A percentile compares a stretch with the other conserved stretches of the same genome.
Conservation (phyloP, 768 basidiomycete genomes). For the Tricholoma bakamatsutake region DNA sequence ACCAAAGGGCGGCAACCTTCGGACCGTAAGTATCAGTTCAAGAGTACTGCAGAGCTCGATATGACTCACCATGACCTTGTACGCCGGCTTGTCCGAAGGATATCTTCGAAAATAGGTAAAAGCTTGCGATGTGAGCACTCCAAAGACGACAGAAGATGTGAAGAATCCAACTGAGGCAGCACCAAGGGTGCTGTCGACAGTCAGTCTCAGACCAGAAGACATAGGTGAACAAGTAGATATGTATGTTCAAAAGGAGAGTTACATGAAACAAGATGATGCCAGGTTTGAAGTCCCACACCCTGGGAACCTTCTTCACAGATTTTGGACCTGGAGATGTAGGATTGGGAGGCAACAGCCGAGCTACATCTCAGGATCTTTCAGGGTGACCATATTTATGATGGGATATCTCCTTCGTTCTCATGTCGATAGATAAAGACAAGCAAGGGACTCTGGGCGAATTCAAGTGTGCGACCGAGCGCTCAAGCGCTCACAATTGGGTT, state of each 20-base stretch:
- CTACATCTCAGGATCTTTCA: no score
- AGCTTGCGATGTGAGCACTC: conserved; percentile 32
- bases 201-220: not conserved
- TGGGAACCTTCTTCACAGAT: not conserved
- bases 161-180: conserved; percentile 35
- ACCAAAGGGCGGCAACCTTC: conserved; percentile 28
- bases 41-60: not conserved
- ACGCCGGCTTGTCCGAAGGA: conserved; percentile 27
- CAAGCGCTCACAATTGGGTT: no score
- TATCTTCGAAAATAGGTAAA: conserved; percentile 34
- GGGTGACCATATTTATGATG: no score
- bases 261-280: not conserved
- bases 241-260: not conserved
- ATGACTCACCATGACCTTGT: conserved; percentile 28
- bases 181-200: conserved; percentile 32
- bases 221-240: not conserved
- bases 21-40: not conserved
- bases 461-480: no score
- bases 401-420: no score
- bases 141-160: conserved; percentile 34
- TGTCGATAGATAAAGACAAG: no score
- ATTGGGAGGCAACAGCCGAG: no score
- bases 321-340: no score
- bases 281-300: not conserved
- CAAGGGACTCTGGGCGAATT: no score